Base-by-base conservation (phyloP, 2,329 filamentous ascomycete species). In the Pseudogymnoascus sp. region DNA sequence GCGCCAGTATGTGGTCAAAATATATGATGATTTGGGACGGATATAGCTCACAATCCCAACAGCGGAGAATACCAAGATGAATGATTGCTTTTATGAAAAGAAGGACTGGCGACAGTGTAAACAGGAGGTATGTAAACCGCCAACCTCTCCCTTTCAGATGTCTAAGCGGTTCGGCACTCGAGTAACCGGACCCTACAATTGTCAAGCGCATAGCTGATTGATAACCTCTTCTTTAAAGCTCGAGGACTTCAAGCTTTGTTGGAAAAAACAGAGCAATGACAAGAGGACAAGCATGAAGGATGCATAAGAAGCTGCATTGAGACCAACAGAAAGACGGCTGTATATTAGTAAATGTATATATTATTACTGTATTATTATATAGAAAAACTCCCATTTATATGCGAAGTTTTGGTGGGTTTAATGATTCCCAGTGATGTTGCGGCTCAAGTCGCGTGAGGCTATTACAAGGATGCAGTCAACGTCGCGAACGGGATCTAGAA, bases 101-200 rank as follows among this genome's bases (percentile, higher is more conserved):
- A 96, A 92, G 73, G 94, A 99, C 73, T 99, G 94, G 93, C 82
- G 94, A 68, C 80, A 82, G 62, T 99, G 94, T 75, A 89, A 89
- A 71, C 80, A 85, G 66, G 93, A 97, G 84, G 93, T 96, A 74
- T 78, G 88, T 77, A 61, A 50, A 22, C 60, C 58, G 58, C 35
- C 33, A 47, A 63, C 60, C 57, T 60, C 53, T 8, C 60, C 61
- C 41, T 67, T 69, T 64, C 65, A 64, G 67, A 64, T 63, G 28
- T 60, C 37, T 53, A 53, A 53, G 47, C 57, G 33, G 33, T 30
- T 25, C 37, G 6, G 14, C 20, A 37, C 57, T 20, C 33, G 33
- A 37, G 57, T 25, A 58, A 41, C 37, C 33, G 37, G 30, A 41
- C 37, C 33, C 33, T 58, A 18, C 33, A 41, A 58, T 58, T 58